phyloP scores from a whole-genome alignment of 2,329 filamentous ascomycete genomes.

The Diaporthe eres region DNA sequence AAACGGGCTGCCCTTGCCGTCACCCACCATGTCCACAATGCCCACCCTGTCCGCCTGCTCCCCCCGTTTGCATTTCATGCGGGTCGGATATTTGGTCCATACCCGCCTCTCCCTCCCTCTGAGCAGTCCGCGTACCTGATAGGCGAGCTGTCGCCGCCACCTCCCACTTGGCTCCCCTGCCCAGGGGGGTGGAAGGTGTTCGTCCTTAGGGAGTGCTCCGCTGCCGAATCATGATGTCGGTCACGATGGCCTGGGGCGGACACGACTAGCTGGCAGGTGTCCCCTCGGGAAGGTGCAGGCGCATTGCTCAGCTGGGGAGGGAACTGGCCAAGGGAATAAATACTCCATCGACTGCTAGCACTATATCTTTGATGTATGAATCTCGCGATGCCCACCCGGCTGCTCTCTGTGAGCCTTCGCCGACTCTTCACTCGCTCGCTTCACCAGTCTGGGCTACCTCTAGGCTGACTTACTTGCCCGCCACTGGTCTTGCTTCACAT shows the following conservation, averaged over 20 bases:
- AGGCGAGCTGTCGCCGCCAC: slow-evolving; percentile 10
- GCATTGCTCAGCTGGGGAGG: slow-evolving; percentile 21
- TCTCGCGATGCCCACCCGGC: not conserved
- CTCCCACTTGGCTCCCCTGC: slow-evolving; percentile 22
- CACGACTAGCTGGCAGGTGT: slow-evolving; percentile 32
- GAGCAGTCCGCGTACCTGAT: not conserved
- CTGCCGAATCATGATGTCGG: slow-evolving; percentile 20
- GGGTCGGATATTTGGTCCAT: slow-evolving; percentile 11
- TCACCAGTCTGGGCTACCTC: not conserved
- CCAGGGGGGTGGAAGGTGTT: not conserved
- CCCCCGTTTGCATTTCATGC: slow-evolving; percentile 19
- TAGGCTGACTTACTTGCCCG: not conserved
- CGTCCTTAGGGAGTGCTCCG: too few relatives aligned
- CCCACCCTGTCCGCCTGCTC: not conserved
- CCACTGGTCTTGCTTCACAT: not conserved
- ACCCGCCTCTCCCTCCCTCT: not conserved
- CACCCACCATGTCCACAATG: not conserved
- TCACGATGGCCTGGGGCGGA: slow-evolving; percentile 26
- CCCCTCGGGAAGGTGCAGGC: slow-evolving; percentile 4
- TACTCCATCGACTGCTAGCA: not conserved
- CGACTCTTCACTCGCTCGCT: not conserved
- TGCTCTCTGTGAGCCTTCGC: not conserved
- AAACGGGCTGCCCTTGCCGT: not conserved
- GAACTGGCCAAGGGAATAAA: not conserved
- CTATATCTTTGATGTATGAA: not conserved